These are phyloP conservation scores for Yarrowia hollandica DNA, from an alignment of 805 yeast genomes.

Conservation along the genomic window DNA sequence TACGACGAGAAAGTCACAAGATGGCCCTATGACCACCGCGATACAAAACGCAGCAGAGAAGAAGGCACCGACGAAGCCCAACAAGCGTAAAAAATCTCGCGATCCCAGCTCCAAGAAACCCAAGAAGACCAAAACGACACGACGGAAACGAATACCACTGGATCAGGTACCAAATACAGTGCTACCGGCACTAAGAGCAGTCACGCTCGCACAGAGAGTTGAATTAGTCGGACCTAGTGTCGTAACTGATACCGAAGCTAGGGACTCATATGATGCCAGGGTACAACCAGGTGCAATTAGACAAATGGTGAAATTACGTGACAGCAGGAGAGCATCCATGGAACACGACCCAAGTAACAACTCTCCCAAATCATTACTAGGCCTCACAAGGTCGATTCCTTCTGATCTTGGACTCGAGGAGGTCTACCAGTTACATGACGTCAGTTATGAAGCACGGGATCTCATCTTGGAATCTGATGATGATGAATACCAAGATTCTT, in stretches of 20 bases:
- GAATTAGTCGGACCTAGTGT: background rate
- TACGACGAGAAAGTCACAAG: background rate
- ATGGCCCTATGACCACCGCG: no score
- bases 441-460: background rate
- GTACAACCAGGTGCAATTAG: background rate
- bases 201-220: background rate
- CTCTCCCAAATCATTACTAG: background rate
- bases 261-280: no score
- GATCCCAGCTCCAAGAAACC: background rate
- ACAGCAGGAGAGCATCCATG: background rate
- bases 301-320: background rate
- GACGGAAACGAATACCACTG: background rate
- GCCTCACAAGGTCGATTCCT: background rate
- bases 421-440: background rate
- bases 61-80: background rate
- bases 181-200: conserved; percentile 1
- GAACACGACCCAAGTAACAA: background rate
- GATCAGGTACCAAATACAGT: conserved; percentile 7
- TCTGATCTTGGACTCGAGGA: conserved; percentile 5
- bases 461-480: background rate
- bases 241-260: no score
- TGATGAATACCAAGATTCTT: background rate
- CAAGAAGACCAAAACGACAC: background rate
- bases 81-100: background rate
- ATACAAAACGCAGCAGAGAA: background rate